Evolutionary conservation across 768 basidiomycete species (phyloP).

Genomic region (Baorangia bicolor): DNA sequence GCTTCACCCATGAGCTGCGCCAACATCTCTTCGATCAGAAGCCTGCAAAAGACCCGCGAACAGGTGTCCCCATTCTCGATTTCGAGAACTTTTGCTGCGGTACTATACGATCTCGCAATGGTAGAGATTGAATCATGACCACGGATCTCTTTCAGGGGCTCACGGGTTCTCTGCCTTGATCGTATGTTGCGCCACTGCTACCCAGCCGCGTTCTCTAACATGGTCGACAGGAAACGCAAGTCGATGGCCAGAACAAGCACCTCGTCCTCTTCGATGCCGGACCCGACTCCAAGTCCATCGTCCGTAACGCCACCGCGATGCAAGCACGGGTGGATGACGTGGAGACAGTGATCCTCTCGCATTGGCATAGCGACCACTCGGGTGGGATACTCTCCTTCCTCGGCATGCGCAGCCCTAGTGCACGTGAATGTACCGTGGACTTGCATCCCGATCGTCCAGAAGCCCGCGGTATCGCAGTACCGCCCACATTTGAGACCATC

Average conservation of each 20-base stretch:
- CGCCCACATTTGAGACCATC: slow-evolving; percentile 55
- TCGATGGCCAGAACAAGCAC: slow-evolving; percentile 42
- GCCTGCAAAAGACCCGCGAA: slow-evolving; percentile 41
- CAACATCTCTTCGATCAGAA: slow-evolving; percentile 56
- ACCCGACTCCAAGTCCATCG: slow-evolving; percentile 71
- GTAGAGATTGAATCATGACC: background rate
- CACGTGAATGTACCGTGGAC: slow-evolving; percentile 53
- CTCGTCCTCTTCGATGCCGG: slow-evolving; percentile 83
- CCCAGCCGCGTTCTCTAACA: background rate
- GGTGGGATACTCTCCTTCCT: slow-evolving; percentile 72
- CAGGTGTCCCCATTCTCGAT: slow-evolving; percentile 65
- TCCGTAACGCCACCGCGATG: slow-evolving; percentile 68
- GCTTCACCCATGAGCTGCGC: slow-evolving; percentile 70
- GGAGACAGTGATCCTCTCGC: slow-evolving; percentile 65
- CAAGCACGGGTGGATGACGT: slow-evolving; percentile 52
- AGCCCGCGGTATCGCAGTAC: slow-evolving; percentile 71
- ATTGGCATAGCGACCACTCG: slow-evolving; percentile 80
- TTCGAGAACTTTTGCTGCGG: slow-evolving; percentile 72
- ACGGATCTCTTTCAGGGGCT: slow-evolving; percentile 47
- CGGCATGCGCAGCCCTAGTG: slow-evolving; percentile 37
- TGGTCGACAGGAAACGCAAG: slow-evolving; percentile 52
- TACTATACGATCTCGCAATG: slow-evolving; percentile 30
- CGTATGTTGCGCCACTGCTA: slow-evolving; percentile 38
- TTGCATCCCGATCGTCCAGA: slow-evolving; percentile 75
- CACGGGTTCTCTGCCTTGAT: slow-evolving; percentile 85